Percentiles rank a stretch among this genome's conserved stretches.
These are phyloP conservation scores for Mallotus japonicus DNA, from an alignment of 441 rosid species.

Conservation along the genomic window DNA sequence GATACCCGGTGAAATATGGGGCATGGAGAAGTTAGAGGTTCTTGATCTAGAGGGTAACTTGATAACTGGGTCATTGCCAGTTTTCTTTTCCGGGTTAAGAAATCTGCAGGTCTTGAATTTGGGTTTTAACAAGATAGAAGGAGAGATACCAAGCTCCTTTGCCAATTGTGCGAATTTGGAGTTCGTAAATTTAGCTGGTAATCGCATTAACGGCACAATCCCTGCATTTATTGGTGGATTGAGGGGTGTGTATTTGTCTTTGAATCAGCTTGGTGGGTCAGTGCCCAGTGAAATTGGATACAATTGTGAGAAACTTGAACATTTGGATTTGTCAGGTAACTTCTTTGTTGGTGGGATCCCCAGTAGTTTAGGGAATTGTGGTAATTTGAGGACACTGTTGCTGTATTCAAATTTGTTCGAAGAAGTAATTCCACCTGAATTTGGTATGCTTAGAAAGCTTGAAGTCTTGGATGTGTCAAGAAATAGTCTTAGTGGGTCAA, in stretches of 20 bases:
- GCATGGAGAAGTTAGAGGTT: slow-evolving; percentile 54
- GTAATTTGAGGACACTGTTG: slow-evolving; percentile 42
- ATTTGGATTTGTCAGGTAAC: slow-evolving; percentile 65
- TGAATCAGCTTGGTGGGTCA: slow-evolving; percentile 39
- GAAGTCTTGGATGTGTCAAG: slow-evolving; percentile 62
- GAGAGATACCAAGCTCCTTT: slow-evolving; percentile 42
- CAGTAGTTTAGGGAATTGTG: slow-evolving; percentile 51
- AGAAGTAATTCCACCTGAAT: slow-evolving; percentile 46
- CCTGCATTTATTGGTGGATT: slow-evolving; percentile 47
- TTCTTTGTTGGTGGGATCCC: slow-evolving; percentile 47
- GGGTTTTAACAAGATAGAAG: slow-evolving; percentile 49
- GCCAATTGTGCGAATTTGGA: slow-evolving; percentile 30
- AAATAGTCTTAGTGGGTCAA: slow-evolving; percentile 50
- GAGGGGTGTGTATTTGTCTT: slow-evolving; percentile 48
- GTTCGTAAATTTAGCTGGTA: slow-evolving; percentile 53
- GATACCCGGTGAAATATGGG: slow-evolving; percentile 62
- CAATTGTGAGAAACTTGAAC: slow-evolving; percentile 47
- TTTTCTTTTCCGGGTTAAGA: slow-evolving; percentile 34
- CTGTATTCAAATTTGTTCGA: slow-evolving; percentile 52
- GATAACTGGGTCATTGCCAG: slow-evolving; percentile 45
- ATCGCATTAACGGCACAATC: slow-evolving; percentile 45
- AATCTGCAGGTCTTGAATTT: slow-evolving; percentile 51
- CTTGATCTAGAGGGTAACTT: slow-evolving; percentile 68
- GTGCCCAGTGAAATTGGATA: slow-evolving; percentile 47
- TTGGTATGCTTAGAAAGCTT: slow-evolving; percentile 55